phyloP scores from a whole-genome alignment of 2,329 filamentous ascomycete species.

The Fusarium coicis region DNA sequence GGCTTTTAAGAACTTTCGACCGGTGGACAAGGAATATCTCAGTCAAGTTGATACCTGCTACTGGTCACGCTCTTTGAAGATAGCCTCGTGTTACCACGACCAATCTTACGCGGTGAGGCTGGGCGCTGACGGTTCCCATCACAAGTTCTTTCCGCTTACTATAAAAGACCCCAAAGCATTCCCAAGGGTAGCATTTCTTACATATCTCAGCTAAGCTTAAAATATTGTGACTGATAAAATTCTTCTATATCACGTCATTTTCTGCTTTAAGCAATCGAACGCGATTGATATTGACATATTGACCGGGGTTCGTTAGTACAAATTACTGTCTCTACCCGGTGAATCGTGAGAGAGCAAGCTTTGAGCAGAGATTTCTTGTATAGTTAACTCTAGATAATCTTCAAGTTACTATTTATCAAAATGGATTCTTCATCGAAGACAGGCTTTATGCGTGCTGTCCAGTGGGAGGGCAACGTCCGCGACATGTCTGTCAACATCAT shows the following conservation, averaged over 20 bases:
- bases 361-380: too few relatives aligned
- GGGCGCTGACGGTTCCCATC: background rate
- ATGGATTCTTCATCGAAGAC: background rate
- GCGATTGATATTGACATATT: accelerated
- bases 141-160: background rate
- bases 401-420: too few relatives aligned
- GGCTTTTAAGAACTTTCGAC: too few relatives aligned
- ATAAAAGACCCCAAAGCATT: accelerated
- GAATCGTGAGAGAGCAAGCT: too few relatives aligned
- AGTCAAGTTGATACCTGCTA: accelerated
- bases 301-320: accelerated
- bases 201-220: constrained; percentile 9
- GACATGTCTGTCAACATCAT: constrained; percentile 22
- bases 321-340: background rate
- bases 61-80: background rate
- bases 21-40: background rate
- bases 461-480: constrained; percentile 18
- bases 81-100: background rate
- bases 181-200: background rate
- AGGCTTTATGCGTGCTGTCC: constrained; percentile 12
- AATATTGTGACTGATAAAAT: background rate
- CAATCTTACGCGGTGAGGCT: background rate
- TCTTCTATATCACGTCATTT: background rate
- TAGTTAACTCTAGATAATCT: too few relatives aligned
- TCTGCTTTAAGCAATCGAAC: accelerated